Base-by-base conservation (phyloP, 345 rosid genomes). In the Geranium brycei region DNA sequence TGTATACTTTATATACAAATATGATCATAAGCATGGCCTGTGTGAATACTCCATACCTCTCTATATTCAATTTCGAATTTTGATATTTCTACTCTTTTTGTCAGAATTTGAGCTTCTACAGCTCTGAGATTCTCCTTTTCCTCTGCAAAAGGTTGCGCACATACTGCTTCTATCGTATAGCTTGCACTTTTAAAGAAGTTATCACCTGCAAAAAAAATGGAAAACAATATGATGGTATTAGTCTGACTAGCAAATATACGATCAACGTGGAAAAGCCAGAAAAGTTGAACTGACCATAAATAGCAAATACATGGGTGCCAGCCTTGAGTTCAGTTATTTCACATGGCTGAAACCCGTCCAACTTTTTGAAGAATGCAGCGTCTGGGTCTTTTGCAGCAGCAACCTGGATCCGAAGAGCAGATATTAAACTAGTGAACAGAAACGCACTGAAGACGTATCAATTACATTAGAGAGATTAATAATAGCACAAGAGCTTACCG, bases 331-430 rank as follows among this genome's bases (percentile, higher is more conserved):
- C 92, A 47, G 82, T 81, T 71, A 95, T 79, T 84, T 95, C 97
- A 73, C 96, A 91, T 61, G 85, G 99, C 80, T 87, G 96, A 81
- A 95, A 95, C 47, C 91, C 95, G 81, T 91, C 97, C 71, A 95
- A 76, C 71, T 81, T 91, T 70, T 87, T 91, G 73, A 95, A 95
- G 80, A 91, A 91, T 64, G 93, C 91, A 59, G 88, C 73, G 77
- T 90, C 92, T 38, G 92, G 95, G 74, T 95, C 99, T 78, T 91
- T 95, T 64, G 89, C 83, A 62, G 90, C 85, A 60, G 95, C 84
- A 76, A 80, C 60, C 99, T 95, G 56, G 7, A 35, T 35, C 41
- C 60, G 55, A 69, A 30, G 68, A 61, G 65, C 51, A 68, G 62
- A 67, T 64, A 19, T 10, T 67, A 68, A 58, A 61, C 57, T 14